A percentile compares a stretch with the other conserved stretches of the same genome.
phyloP scores from a whole-genome alignment of 2,329 filamentous ascomycete species.

The Arthroderma sp. region DNA sequence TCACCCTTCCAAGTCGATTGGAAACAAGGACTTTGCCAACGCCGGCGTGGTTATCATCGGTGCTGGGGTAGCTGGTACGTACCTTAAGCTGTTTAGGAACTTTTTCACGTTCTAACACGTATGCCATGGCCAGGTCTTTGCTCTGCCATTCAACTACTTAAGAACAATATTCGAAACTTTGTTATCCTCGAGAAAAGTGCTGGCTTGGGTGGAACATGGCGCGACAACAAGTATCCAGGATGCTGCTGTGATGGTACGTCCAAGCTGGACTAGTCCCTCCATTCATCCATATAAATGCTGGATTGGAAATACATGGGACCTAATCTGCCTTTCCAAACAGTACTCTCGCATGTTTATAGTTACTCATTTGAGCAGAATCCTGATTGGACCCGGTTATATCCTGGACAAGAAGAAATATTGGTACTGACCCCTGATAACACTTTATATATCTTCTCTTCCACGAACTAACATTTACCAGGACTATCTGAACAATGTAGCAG shows the following conservation, averaged over 20 bases:
- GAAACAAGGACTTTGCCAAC: conserved; percentile 39
- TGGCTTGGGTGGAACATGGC: conserved; percentile 41
- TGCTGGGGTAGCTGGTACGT: conserved; percentile 38
- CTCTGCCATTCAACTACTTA: conserved; percentile 45
- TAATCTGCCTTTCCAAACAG: conserved; percentile 19
- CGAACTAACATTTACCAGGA: conserved; percentile 15
- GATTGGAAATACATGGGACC: neutral
- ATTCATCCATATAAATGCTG: neutral
- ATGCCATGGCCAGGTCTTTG: conserved; percentile 33
- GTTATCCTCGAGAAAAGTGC: conserved; percentile 44
- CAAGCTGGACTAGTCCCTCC: no score
- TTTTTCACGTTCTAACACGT: neutral
- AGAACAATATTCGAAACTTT: conserved; percentile 37
- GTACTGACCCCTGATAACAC: conserved; percentile 14
- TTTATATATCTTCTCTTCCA: neutral
- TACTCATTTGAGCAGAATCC: conserved; percentile 49
- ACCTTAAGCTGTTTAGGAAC: no score
- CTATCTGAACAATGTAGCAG: conserved; percentile 41
- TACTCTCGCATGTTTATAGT: conserved; percentile 44
- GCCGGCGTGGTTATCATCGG: conserved; percentile 46
- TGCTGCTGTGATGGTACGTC: conserved; percentile 39
- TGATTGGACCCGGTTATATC: conserved; percentile 45
- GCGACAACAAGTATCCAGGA: conserved; percentile 45
- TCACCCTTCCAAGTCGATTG: conserved; percentile 4
- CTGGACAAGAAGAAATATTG: conserved; percentile 48